These are phyloP conservation scores for Sporisorium scitamineum DNA, from an alignment of 1,284 basidiomycete species.

Conservation along the genomic window DNA sequence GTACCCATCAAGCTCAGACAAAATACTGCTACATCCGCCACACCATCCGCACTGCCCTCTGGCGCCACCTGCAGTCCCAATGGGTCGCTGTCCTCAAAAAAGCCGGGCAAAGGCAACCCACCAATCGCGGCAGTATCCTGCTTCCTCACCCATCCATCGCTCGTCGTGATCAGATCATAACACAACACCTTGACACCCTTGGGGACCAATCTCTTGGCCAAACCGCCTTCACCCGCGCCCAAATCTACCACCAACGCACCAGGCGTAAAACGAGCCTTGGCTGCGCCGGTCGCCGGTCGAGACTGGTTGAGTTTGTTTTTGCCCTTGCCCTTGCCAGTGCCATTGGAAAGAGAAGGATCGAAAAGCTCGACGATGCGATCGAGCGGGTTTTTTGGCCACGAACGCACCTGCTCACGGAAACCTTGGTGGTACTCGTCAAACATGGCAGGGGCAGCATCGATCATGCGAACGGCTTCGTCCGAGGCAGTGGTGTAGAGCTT, in stretches of 20 bases:
- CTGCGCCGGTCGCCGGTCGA: neutral
- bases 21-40: constrained; percentile 92
- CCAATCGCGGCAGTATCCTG: constrained; percentile 54
- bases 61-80: constrained; percentile 7
- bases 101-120: constrained; percentile 55
- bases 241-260: constrained; percentile 86
- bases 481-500: constrained; percentile 65
- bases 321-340: constrained; percentile 15
- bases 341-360: constrained; percentile 4
- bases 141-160: constrained; percentile 72
- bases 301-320: constrained; percentile 1
- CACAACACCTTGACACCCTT: constrained; percentile 75
- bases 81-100: constrained; percentile 20
- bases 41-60: constrained; percentile 65
- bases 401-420: constrained; percentile 64
- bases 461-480: constrained; percentile 53
- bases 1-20: constrained; percentile 96
- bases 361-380: constrained; percentile 59
- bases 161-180: constrained; percentile 84
- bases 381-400: constrained; percentile 68
- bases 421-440: constrained; percentile 68
- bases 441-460: constrained; percentile 56
- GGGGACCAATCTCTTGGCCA: constrained; percentile 74
- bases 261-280: constrained; percentile 69
- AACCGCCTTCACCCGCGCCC: constrained; percentile 92